Evolutionary conservation across 306 rosid genomes (phyloP), one percentile per base, ranked within the genome.

Genomic region (Gastrolobium villosum): DNA sequence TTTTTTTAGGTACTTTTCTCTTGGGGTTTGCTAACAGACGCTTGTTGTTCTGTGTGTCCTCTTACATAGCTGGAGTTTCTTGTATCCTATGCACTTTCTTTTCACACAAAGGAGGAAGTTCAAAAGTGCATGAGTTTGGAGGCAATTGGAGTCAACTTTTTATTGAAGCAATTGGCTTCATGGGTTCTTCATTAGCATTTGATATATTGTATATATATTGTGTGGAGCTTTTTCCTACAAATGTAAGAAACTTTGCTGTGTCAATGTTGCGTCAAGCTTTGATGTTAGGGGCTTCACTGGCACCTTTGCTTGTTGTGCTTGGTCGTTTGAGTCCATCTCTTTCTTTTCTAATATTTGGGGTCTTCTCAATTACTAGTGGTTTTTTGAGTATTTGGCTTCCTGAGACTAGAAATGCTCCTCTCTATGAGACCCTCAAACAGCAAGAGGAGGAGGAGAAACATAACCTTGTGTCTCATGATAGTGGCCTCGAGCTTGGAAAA

Each of bases 211-310:
- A 83, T 48, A 62, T 73, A 0, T 78, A 83, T 48, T 78, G 77
- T 59, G 77, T 83, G 43, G 86, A 83, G 6, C 77, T 83, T 48
- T 83, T 83, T 28, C 83, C 81, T 3, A 78, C 86, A 0, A 59
- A 83, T 67, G 83, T 66, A 10, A 83, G 86, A 36, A 83, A 73
- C 60, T 83, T 83, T 28, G 74, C 75, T 3, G 79, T 82, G 70
- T 79, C 81, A 3, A 74, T 79, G 84, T 4, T 80, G 65, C 10
- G 84, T 0, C 75, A 79, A 4, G 74, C 75, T 31, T 30, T 79
- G 69, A 82, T 82, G 82, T 65, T 64, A 3, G 79, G 82, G 75
- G 86, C 83, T 3, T 83, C 86, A 1, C 14, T 78, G 71, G 79
- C 79, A 2, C 83, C 86, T 14, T 49, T 81, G 67, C 36, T 81